These are phyloP conservation scores for Populus pruinosa DNA, from an alignment of 345 rosid species.

Conservation along the genomic window DNA sequence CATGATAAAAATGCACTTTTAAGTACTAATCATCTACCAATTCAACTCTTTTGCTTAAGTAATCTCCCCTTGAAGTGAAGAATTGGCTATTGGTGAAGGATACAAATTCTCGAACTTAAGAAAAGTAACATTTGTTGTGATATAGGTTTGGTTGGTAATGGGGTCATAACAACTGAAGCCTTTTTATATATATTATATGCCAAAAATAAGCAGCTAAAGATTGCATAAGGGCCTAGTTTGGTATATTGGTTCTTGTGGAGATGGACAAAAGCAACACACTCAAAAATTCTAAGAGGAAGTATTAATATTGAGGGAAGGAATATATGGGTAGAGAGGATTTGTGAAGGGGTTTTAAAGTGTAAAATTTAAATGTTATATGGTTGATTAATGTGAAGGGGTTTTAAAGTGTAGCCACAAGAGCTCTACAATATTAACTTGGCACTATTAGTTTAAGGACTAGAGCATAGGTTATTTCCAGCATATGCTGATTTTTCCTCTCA, in stretches of 20 bases:
- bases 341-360: background rate
- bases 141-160: background rate
- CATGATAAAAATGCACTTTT: too few relatives aligned
- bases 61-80: background rate
- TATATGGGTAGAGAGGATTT: background rate
- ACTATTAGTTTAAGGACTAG: background rate
- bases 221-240: background rate
- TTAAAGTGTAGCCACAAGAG: background rate
- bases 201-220: background rate
- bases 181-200: background rate
- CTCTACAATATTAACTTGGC: background rate
- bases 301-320: background rate
- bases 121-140: background rate
- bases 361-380: background rate
- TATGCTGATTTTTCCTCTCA: background rate
- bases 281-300: too few relatives aligned
- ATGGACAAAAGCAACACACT: background rate
- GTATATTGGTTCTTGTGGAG: background rate
- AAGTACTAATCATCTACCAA: background rate
- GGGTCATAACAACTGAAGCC: background rate
- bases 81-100: background rate
- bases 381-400: background rate
- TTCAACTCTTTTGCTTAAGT: background rate
- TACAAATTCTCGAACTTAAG: background rate
- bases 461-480: background rate